Conservation (phyloP, 1,284 basidiomycete species). For the Trametes sp. region DNA sequence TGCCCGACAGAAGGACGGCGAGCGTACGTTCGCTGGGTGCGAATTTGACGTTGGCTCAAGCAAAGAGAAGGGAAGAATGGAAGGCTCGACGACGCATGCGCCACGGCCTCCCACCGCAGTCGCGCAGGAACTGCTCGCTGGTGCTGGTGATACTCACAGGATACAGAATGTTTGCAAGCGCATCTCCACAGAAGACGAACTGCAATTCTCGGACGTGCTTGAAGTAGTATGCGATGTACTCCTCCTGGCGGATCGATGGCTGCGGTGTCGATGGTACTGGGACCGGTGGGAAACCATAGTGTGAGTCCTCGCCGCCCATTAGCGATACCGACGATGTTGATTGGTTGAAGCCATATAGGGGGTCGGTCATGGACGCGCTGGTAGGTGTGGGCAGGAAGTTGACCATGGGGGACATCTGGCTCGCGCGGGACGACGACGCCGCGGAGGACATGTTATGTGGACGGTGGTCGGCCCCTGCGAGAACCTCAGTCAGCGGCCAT, state of each 20-base stretch:
- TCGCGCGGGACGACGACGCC: conserved; percentile 17
- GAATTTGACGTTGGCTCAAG: conserved; percentile 3
- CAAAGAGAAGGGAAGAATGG: conserved; percentile 14
- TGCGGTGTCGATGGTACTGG: conserved; percentile 23
- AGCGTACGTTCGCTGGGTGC: conserved; percentile 1
- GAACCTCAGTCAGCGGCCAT: conserved; percentile 23
- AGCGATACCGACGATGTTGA: conserved; percentile 20
- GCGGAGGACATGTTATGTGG: conserved; percentile 24
- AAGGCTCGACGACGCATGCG: background rate
- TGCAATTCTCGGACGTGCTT: conserved; percentile 67
- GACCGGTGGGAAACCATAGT: conserved; percentile 24
- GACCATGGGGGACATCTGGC: conserved; percentile 19
- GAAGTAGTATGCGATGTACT: conserved; percentile 73
- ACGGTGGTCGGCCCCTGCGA: conserved; percentile 27
- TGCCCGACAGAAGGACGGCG: background rate
- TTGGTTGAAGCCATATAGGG: conserved; percentile 22
- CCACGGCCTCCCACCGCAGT: background rate
- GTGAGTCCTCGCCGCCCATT: conserved; percentile 22
- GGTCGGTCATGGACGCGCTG: conserved; percentile 15
- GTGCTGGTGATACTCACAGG: conserved; percentile 52
- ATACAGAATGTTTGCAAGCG: conserved; percentile 65
- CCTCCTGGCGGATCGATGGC: conserved; percentile 33
- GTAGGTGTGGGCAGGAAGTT: conserved; percentile 14
- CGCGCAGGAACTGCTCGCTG: background rate
- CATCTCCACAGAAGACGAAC: conserved; percentile 62